Evolutionary conservation across 176 grass and related monocot species (phyloP), one percentile per base, ranked within the genome.

Genomic region (Cenchrus fungigraminus): DNA sequence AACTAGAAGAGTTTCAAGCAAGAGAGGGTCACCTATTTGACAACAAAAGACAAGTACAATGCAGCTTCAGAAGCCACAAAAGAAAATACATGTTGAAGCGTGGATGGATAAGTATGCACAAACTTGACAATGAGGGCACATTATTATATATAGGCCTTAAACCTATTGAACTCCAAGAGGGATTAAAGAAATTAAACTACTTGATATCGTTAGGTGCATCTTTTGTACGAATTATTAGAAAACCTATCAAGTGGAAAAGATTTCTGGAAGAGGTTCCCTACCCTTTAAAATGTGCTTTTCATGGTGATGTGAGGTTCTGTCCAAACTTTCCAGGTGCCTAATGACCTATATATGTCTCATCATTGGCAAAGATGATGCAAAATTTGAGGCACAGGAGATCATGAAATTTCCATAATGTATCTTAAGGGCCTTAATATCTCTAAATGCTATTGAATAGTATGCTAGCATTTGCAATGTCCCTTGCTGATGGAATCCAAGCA

Each of bases 221-320:
- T 58, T n/a, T n/a, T 45, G 56, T 45, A 62, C 12, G 56, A 78
- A 46, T 46, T 62, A 22, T 46, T 46, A 25, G 9, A 78, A 8
- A 62, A 15, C 4, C 11, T 60, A 44, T 46, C 57, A 46, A 62
- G 29, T 46, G 20, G 56, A 61, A 28, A 61, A 46, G 19, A 37
- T 60, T 9, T 78, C 25, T 46, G 20, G 45, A 78, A 62, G 75
- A 78, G 75, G 37, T 25, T 42, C 75, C 56, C 31, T 44, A 44
- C 74, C 16, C 16, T 8, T 40, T 55, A 37, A 32, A 5, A 1
- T 16, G 0, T 53, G 13, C n/a, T 51, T 51, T 73, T 19, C 46
- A 29, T 19, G 74, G 19, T 61, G 55, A 59, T 25, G 20, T 14
- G 25, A 61, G 37, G 14, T 77, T 77, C 20, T 61, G 56, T 76